Evolutionary conservation across 371 early-diverging fungal species (phyloP).

Genomic region (Dichotomocladium elegans): DNA sequence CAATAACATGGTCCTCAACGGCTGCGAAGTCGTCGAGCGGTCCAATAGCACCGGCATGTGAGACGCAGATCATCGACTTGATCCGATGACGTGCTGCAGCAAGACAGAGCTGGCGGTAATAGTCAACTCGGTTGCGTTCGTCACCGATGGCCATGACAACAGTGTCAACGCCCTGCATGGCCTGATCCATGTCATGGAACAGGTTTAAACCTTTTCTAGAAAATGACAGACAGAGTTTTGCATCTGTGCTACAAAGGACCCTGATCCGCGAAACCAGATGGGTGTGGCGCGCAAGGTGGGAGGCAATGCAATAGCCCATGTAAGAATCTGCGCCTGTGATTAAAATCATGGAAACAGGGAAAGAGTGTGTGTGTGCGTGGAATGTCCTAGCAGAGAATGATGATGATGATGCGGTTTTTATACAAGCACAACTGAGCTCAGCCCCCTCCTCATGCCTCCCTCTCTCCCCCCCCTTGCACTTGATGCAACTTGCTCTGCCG

Average conservation of each 20-base stretch:
- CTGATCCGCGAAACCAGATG: slow-evolving; percentile 26
- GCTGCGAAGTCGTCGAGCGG: slow-evolving; percentile 27
- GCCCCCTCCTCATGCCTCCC: too few relatives aligned
- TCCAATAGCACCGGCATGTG: slow-evolving; percentile 35
- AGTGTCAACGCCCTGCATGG: slow-evolving; percentile 31
- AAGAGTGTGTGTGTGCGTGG: too few relatives aligned
- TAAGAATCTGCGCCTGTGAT: slow-evolving; percentile 39
- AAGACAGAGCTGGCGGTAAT: slow-evolving; percentile 21
- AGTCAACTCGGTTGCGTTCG: slow-evolving; percentile 23
- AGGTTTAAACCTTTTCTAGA: too few relatives aligned
- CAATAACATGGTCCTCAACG: slow-evolving; percentile 38
- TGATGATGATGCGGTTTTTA: too few relatives aligned
- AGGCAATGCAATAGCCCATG: slow-evolving; percentile 34
- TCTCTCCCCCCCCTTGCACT: too few relatives aligned
- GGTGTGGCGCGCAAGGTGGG: slow-evolving; percentile 29
- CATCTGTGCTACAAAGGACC: slow-evolving; percentile 32
- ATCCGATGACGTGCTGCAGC: slow-evolving; percentile 32
- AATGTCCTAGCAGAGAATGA: too few relatives aligned
- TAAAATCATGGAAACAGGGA: slow-evolving; percentile 43
- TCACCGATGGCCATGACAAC: slow-evolving; percentile 33
- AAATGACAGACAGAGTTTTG: too few relatives aligned
- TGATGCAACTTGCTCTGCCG: too few relatives aligned
- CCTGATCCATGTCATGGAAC: too few relatives aligned
- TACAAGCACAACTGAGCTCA: too few relatives aligned
- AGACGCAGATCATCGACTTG: slow-evolving; percentile 34